These are phyloP conservation scores for Phoma herbarum DNA, from an alignment of 2,329 filamentous ascomycete genomes.

Conservation along the genomic window DNA sequence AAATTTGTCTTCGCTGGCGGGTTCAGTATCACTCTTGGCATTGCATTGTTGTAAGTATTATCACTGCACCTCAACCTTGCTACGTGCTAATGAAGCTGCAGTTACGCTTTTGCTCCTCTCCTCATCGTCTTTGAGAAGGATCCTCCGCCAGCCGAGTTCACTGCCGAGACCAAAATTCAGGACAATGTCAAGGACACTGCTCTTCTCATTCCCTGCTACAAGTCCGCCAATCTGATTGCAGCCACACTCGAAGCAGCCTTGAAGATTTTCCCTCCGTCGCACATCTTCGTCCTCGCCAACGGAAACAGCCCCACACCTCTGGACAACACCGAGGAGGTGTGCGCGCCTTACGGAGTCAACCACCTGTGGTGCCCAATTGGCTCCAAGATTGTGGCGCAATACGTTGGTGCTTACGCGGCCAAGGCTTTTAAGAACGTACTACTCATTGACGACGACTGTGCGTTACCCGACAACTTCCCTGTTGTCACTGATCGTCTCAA, in stretches of 20 bases:
- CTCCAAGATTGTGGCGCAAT: constrained; percentile 61
- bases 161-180: constrained; percentile 35
- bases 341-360: constrained; percentile 56
- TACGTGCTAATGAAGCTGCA: neutral
- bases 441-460: constrained; percentile 61
- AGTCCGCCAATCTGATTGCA: constrained; percentile 55
- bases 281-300: constrained; percentile 61
- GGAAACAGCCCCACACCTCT: constrained; percentile 58
- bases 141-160: constrained; percentile 32
- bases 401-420: constrained; percentile 58
- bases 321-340: constrained; percentile 59
- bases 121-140: constrained; percentile 47
- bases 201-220: constrained; percentile 60
- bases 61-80: neutral
- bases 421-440: constrained; percentile 57
- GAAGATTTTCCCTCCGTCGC: constrained; percentile 56
- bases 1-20: constrained; percentile 54
- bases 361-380: constrained; percentile 61
- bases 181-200: constrained; percentile 50
- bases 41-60: constrained; percentile 46
- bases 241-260: constrained; percentile 56
- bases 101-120: constrained; percentile 43
- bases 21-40: constrained; percentile 53
- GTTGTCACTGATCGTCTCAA: constrained; percentile 56
- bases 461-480: constrained; percentile 59